Conservation (phyloP, 345 rosid species). For the Capsella bursapastoris region DNA sequence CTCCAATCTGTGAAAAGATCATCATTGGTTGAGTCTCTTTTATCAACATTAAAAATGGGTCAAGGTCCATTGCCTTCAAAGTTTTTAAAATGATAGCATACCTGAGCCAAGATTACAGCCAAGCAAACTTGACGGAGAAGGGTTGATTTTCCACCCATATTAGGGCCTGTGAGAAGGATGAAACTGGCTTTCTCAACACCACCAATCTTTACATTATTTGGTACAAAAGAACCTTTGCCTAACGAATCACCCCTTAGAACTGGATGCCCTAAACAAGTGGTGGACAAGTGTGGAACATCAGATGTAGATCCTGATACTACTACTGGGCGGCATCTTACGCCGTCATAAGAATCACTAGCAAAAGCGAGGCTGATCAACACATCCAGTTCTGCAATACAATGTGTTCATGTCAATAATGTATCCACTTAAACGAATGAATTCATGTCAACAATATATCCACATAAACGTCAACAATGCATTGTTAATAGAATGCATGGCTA, state of each 20-base stretch:
- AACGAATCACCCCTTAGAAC: constrained; percentile 85
- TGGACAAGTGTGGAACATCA: constrained; percentile 64
- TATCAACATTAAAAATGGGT: neutral
- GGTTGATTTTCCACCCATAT: constrained; percentile 99
- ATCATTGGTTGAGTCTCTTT: constrained; percentile 15
- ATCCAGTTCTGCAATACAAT: constrained; percentile 77
- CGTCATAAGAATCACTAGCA: constrained; percentile 88
- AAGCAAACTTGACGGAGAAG: constrained; percentile 98
- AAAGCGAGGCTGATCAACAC: constrained; percentile 85
- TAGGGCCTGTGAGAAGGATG: constrained; percentile 97
- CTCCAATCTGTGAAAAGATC: constrained; percentile 68
- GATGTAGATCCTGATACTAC: constrained; percentile 55
- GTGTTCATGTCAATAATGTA: constrained; percentile 37
- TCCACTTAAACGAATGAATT: neutral
- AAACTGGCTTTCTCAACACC: constrained; percentile 72
- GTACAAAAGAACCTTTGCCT: constrained; percentile 88
- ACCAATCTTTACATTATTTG: constrained; percentile 79
- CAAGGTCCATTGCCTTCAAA: constrained; percentile 21
- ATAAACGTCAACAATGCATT: constrained; percentile 29
- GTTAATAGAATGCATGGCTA: neutral
- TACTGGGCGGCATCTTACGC: constrained; percentile 75
- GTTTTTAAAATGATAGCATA: constrained; percentile 35
- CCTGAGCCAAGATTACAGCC: constrained; percentile 94
- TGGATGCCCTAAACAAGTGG: constrained; percentile 90
- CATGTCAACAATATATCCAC: constrained; percentile 30